Conservation (phyloP, 2,329 filamentous ascomycete genomes). For the Penicillium polonicum region DNA sequence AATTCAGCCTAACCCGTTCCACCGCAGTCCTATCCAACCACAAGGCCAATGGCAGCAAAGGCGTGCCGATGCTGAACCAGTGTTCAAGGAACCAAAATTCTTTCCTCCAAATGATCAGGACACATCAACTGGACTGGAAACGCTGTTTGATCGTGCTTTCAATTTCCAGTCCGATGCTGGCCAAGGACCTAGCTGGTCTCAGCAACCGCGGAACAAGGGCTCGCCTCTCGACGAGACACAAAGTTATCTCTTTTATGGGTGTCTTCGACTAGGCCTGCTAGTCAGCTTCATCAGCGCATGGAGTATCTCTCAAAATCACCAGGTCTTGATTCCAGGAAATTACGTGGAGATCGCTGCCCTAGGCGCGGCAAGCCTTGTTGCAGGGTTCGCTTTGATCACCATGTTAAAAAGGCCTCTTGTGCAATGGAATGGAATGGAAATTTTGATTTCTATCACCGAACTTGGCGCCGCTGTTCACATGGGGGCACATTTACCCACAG, state of each 20-base stretch:
- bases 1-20: slow-evolving; percentile 40
- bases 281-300: slow-evolving; percentile 33
- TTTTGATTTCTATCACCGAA: slow-evolving; percentile 40
- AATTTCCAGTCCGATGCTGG: slow-evolving; percentile 36
- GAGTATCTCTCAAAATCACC: slow-evolving; percentile 33
- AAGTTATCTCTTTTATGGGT: slow-evolving; percentile 26
- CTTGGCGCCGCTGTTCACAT: slow-evolving; percentile 40
- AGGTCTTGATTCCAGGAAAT: slow-evolving; percentile 35
- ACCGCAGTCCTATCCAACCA: slow-evolving; percentile 30
- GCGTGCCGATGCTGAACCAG: slow-evolving; percentile 22
- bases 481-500: slow-evolving; percentile 36
- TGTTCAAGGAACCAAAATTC: slow-evolving; percentile 48
- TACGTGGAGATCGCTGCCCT: slow-evolving; percentile 41
- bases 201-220: slow-evolving; percentile 9
- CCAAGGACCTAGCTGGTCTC: slow-evolving; percentile 22
- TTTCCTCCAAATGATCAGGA: slow-evolving; percentile 44
- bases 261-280: slow-evolving; percentile 33
- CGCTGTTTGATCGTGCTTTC: slow-evolving; percentile 47
- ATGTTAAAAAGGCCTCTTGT: slow-evolving; percentile 37
- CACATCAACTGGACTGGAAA: slow-evolving; percentile 48
- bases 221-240: slow-evolving; percentile 13
- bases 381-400: slow-evolving; percentile 43
- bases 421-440: slow-evolving; percentile 42
- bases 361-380: slow-evolving; percentile 40
- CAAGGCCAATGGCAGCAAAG: slow-evolving; percentile 23